Evolutionary conservation across 192 early-diverging fungal genomes (phyloP).

Genomic region (Backusella macrospora): DNA sequence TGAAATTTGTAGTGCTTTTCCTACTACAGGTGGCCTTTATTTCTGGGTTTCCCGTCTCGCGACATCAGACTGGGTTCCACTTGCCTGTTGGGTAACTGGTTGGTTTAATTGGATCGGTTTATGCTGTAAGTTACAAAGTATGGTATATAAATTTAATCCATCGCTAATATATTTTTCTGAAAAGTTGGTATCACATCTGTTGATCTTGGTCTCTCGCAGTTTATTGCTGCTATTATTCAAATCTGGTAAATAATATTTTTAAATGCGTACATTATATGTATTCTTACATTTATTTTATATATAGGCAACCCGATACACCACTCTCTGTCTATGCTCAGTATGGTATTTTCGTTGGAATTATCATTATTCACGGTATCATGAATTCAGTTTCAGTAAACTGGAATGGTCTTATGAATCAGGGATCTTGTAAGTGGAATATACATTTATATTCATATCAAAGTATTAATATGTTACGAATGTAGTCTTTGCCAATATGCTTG

Average conservation of each 20-base stretch:
- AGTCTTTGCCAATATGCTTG: slow-evolving; percentile 42
- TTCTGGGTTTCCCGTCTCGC: slow-evolving; percentile 55
- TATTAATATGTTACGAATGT: background rate
- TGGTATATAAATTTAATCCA: background rate
- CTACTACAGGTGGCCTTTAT: slow-evolving; percentile 54
- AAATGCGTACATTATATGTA: background rate
- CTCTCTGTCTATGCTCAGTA: slow-evolving; percentile 48
- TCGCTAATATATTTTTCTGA: background rate
- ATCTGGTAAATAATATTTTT: slow-evolving; percentile 25
- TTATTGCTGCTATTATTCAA: slow-evolving; percentile 47
- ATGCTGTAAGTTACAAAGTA: slow-evolving; percentile 29
- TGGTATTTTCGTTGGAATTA: slow-evolving; percentile 53
- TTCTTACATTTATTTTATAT: background rate
- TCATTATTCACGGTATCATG: slow-evolving; percentile 54
- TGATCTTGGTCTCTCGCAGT: slow-evolving; percentile 53
- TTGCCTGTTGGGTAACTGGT: slow-evolving; percentile 57
- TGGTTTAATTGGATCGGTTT: slow-evolving; percentile 57
- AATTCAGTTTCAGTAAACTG: slow-evolving; percentile 50
- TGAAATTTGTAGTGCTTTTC: slow-evolving; percentile 57
- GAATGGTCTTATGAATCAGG: slow-evolving; percentile 52
- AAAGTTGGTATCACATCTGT: slow-evolving; percentile 44
- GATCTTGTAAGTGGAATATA: slow-evolving; percentile 43
- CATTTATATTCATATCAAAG: background rate
- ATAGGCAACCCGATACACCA: slow-evolving; percentile 37
- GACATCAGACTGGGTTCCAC: slow-evolving; percentile 49